Evolutionary conservation across 2,329 filamentous ascomycete species (phyloP).

Genomic region (Talaromyces piceae): DNA sequence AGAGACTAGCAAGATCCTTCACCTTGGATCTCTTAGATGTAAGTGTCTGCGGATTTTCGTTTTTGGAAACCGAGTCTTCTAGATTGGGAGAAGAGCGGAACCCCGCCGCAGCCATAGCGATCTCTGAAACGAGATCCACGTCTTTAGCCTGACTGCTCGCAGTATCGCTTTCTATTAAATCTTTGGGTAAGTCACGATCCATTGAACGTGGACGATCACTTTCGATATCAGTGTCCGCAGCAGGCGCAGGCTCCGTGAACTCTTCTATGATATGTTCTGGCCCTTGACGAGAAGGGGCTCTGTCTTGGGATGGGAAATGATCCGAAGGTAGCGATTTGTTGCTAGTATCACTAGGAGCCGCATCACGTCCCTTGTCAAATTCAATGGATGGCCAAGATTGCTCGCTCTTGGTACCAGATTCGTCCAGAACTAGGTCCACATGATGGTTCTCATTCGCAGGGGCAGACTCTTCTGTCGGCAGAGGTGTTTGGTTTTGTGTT

Average conservation of each 20-base stretch:
- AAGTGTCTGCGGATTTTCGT: neutral
- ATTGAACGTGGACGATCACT: neutral
- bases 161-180: neutral
- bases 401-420: neutral
- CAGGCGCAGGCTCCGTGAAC: neutral
- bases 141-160: conserved; percentile 6
- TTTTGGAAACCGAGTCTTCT: neutral
- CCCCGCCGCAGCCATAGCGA: conserved; percentile 9
- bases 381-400: conserved; percentile 8
- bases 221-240: neutral
- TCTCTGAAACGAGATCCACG: conserved; percentile 7
- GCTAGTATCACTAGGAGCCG: neutral
- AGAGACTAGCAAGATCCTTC: neutral
- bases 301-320: neutral
- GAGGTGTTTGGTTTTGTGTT: neutral
- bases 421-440: neutral
- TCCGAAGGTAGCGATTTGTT: neutral
- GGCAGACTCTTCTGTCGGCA: neutral
- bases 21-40: neutral
- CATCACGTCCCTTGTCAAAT: conserved; percentile 1
- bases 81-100: conserved; percentile 4
- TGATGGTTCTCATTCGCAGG: neutral
- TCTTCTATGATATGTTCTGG: conserved; percentile 1
- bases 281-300: neutral
- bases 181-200: neutral